Base-by-base conservation (phyloP, 768 basidiomycete species). In the Boletus vermiculosoides region DNA sequence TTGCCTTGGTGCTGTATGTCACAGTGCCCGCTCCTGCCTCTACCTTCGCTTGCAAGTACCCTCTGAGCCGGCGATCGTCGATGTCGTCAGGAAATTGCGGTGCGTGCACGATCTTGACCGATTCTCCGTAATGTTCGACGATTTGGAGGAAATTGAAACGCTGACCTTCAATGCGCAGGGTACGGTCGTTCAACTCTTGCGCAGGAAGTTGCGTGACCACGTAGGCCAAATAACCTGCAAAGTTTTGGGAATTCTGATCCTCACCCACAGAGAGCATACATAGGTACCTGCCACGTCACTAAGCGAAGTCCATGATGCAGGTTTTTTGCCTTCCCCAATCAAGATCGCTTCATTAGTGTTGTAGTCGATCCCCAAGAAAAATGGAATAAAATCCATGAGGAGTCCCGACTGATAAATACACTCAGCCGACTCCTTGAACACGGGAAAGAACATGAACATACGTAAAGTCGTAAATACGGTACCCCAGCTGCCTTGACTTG, bases 311-410 rank as follows among this genome's bases (percentile, higher is more conserved):
- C 58, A 69, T 0, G 71, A 73, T 9, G 49, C 55, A 5, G 57
- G 45, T 41, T 52, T 54, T 39, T 67, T 49, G 9, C 65, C 69
- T 34, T 62, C 58, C 15, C 64, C 63, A 0, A 61, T 57, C 54
- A 73, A 50, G 25, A 48, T 53, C 3, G 59, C 51, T 52, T 65
- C 56, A 3, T 66, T 59, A 8, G 55, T 45, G 40, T 41, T 41
- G 40, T 53, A 52, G 16, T 63, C 57, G 16, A 52, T 55, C 22
- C 62, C 65, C 39, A 63, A 45, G 48, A 64, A 44, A n/a, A 58
- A 62, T 15, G 71, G 71, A 25, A 72, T 49, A 46, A 68, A 71
- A 13, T 70, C 66, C 40, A 52, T 52, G 44, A 71, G 45, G 34
- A 60, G 36, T 23, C 70, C 64, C n/a, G 41, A 28, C 64, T 71